A percentile compares a stretch with the other conserved stretches of the same genome.
Evolutionary conservation across 495 filamentous ascomycete genomes (phyloP).

Genomic region (Aspergillus carlsbadensis): DNA sequence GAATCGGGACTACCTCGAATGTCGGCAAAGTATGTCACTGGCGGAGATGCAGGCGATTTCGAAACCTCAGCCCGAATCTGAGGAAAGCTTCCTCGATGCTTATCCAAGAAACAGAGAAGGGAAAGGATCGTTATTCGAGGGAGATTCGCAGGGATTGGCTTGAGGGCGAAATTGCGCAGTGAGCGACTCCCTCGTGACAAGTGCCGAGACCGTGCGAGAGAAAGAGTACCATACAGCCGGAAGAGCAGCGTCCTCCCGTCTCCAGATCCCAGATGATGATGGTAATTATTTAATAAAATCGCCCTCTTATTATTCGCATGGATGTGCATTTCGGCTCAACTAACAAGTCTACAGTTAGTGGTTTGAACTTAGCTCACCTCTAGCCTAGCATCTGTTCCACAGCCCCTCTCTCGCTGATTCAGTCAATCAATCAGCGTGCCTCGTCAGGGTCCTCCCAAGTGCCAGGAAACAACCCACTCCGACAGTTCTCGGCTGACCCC

Average conservation of each 20-base stretch:
- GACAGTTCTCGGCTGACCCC: slow-evolving; percentile 28
- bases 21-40: slow-evolving; percentile 1
- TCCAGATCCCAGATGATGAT: neutral
- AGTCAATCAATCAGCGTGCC: slow-evolving; percentile 10
- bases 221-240: neutral
- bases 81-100: slow-evolving; percentile 8
- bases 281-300: neutral
- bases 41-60: slow-evolving; percentile 15
- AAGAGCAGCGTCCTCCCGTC: neutral
- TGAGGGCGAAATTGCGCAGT: slow-evolving; percentile 15
- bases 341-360: neutral
- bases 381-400: slow-evolving; percentile 1
- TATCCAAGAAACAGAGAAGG: neutral
- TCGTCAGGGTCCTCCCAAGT: slow-evolving; percentile 29
- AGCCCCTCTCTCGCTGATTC: slow-evolving; percentile 4
- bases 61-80: slow-evolving; percentile 7
- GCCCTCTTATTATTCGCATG: neutral
- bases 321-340: neutral
- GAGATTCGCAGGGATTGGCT: slow-evolving; percentile 7
- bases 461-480: slow-evolving; percentile 22
- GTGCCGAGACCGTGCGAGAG: neutral
- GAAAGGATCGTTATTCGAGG: neutral
- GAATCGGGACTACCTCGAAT: slow-evolving; percentile 13
- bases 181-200: slow-evolving; percentile 13
- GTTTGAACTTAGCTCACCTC: neutral